Base-by-base conservation (phyloP, 1,139 yeast species). In the Magnusiomyces magnusii region DNA sequence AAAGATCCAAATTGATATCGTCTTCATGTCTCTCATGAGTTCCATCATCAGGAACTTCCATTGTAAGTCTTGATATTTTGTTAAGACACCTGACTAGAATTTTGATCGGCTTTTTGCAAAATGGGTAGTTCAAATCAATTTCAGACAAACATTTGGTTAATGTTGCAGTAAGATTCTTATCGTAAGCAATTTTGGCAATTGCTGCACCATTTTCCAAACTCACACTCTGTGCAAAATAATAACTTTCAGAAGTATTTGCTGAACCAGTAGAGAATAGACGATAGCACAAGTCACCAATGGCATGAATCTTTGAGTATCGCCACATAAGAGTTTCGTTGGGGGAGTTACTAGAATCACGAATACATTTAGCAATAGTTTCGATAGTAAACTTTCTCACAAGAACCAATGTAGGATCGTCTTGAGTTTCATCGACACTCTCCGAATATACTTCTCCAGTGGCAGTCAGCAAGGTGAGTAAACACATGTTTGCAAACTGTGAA, bases 361-460 rank as follows among this genome's bases (percentile, higher is more conserved):
- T 69, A 1, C 80, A 83, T 65, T 84, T 87, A 47, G 82, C 76
- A n/a, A 89, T 71, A 0, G 85, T 77, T 63, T 91, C 97, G 34
- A 85, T 80, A 10, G 88, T 81, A 67, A 85, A 87, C 65, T 84
- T 85, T 58, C 97, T 76, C 44, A 91, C 83, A 65, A 85, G 83
- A 0, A 83, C 78, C 80, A 89, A 77, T 62, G 86, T 91, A 0
- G 86, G 80, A 66, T 87, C 91, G 59, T 80, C 83, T 10, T 74
- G 70, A 34, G 65, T 73, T 44, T 71, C 66, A 13, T 78, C 80
- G 7, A 60, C 60, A 21, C 27, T 41, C 23, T 42, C 53, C n/a
- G 47, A 55, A 3, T 25, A 47, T 21, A 54, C 54, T 3, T 58
- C 61, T 19, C 44, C 56, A 59, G 89, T 79, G 0, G 90, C 83